Evolutionary conservation across 306 rosid genomes (phyloP).

Genomic region (Fragaria vesca): DNA sequence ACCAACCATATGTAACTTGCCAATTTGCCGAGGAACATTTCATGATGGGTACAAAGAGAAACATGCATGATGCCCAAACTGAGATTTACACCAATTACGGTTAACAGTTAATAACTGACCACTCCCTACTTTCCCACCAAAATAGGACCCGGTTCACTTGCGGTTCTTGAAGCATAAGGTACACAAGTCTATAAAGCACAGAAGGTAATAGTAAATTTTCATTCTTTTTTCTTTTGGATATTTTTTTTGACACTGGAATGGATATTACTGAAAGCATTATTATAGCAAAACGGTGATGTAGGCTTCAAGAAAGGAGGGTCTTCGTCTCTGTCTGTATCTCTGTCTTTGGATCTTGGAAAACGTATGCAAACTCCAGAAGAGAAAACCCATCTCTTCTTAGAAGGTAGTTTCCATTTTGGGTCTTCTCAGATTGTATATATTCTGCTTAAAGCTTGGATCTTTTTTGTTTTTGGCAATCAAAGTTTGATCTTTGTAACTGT

Average conservation of each 20-base stretch:
- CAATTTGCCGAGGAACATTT: background rate
- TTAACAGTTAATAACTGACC: background rate
- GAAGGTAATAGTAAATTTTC: background rate
- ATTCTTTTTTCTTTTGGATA: background rate
- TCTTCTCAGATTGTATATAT: background rate
- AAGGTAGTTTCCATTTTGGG: slow-evolving; percentile 12
- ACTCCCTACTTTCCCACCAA: slow-evolving; percentile 3
- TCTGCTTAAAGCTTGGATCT: background rate
- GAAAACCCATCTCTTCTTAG: background rate
- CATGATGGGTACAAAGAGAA: background rate
- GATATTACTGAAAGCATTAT: slow-evolving; percentile 17
- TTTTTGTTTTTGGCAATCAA: background rate
- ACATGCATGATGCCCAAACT: background rate
- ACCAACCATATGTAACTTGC: background rate
- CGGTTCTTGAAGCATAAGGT: background rate
- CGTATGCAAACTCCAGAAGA: slow-evolving; percentile 7
- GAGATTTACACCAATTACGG: background rate
- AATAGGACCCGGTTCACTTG: background rate
- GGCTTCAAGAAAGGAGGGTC: slow-evolving; percentile 13
- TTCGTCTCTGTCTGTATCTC: slow-evolving; percentile 4
- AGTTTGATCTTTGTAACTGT: background rate
- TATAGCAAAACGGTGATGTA: slow-evolving; percentile 23
- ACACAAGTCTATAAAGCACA: background rate
- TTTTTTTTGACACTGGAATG: background rate
- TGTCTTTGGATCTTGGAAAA: slow-evolving; percentile 8